These are phyloP conservation scores for Platanthera zijinensis DNA, from an alignment of 106 monocot genomes.

Conservation along the genomic window DNA sequence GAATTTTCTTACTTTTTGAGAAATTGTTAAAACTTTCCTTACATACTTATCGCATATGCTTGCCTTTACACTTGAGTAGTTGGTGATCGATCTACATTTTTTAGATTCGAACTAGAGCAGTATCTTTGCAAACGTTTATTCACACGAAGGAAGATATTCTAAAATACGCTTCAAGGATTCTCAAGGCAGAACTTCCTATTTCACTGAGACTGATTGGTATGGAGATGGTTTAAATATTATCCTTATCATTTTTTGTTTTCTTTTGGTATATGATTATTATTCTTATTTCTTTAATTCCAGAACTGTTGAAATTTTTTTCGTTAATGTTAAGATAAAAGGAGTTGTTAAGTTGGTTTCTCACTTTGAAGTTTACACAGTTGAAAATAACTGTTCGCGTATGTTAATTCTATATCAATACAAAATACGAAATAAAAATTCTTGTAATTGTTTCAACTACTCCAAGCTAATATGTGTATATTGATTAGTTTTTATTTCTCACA, in stretches of 20 bases:
- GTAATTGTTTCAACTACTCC: background rate
- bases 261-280: background rate
- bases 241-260: background rate
- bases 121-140: conserved; percentile 60
- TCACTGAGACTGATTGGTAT: conserved; percentile 91
- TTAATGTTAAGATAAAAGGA: background rate
- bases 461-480: background rate
- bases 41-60: no score
- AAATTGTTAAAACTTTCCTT: no score
- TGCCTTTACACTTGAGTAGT: background rate
- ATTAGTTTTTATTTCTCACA: no score
- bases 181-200: conserved; percentile 89
- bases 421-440: background rate
- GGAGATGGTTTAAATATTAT: conserved; percentile 8
- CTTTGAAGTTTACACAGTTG: background rate
- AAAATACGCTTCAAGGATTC: conserved; percentile 54
- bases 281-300: background rate
- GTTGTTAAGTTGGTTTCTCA: background rate
- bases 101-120: conserved; percentile 83
- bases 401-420: background rate
- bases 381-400: background rate
- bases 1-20: no score
- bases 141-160: conserved; percentile 86
- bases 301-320: background rate
- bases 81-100: conserved; percentile 9